A percentile compares a stretch with the other conserved stretches of the same genome.
These are phyloP conservation scores for Phylloporus sp. DNA, from an alignment of 768 basidiomycete genomes.

Conservation along the genomic window DNA sequence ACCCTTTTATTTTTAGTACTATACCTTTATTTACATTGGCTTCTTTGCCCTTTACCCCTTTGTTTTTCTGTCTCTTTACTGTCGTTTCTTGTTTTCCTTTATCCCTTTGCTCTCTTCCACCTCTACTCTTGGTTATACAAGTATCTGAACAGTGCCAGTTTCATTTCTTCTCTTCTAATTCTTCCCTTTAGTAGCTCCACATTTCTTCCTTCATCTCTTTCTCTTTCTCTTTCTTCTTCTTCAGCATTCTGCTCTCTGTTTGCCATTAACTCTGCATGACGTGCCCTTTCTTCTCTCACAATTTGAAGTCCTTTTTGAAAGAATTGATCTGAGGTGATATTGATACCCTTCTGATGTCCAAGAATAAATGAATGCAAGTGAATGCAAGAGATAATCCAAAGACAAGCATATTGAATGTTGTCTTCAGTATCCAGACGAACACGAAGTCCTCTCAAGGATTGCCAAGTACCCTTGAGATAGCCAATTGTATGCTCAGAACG, in stretches of 20 bases:
- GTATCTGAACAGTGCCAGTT: background rate
- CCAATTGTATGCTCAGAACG: conserved; percentile 40
- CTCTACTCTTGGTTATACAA: background rate
- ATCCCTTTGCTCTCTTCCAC: background rate
- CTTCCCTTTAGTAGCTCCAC: conserved; percentile 3
- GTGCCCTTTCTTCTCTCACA: background rate
- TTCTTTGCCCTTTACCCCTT: background rate
- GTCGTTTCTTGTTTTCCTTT: background rate
- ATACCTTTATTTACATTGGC: no score
- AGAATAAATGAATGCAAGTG: conserved; percentile 22
- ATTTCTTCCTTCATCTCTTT: conserved; percentile 1
- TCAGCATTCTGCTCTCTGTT: background rate
- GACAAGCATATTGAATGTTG: conserved; percentile 6
- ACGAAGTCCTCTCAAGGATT: conserved; percentile 8
- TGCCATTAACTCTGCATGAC: background rate
- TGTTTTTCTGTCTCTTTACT: background rate
- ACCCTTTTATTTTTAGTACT: no score
- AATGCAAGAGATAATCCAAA: conserved; percentile 15
- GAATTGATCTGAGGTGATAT: background rate
- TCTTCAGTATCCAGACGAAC: conserved; percentile 6
- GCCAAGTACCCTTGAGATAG: conserved; percentile 35
- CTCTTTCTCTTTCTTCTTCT: background rate
- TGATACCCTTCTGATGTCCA: conserved; percentile 12
- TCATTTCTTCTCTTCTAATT: conserved; percentile 5
- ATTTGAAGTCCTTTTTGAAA: conserved; percentile 5